These are phyloP conservation scores for Samsoniella hepiali DNA, from an alignment of 2,329 filamentous ascomycete genomes.

Conservation along the genomic window DNA sequence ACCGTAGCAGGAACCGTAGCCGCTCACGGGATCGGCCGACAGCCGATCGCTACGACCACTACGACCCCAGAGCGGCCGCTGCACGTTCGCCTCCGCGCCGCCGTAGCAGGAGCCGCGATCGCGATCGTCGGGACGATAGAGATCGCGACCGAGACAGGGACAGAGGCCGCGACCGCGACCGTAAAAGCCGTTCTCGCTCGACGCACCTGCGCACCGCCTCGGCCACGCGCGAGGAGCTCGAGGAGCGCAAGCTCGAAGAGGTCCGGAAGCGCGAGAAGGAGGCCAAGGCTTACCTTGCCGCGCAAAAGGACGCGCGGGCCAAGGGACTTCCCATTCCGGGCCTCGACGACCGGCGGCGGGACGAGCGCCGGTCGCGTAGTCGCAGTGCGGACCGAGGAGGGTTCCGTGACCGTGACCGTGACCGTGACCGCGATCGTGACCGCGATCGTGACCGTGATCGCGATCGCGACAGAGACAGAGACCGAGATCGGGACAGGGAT, in stretches of 20 bases:
- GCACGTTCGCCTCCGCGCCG: slow-evolving; percentile 23
- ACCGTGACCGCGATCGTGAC: slow-evolving; percentile 27
- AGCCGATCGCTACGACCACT: slow-evolving; percentile 29
- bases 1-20: slow-evolving; percentile 25
- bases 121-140: slow-evolving; percentile 17
- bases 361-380: slow-evolving; percentile 37
- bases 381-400: slow-evolving; percentile 26
- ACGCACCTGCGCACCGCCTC: slow-evolving; percentile 35
- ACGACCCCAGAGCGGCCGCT: slow-evolving; percentile 31
- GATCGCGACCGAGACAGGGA: slow-evolving; percentile 10
- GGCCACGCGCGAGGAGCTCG: slow-evolving; percentile 41
- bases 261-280: slow-evolving; percentile 29
- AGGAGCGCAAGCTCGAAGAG: slow-evolving; percentile 33
- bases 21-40: slow-evolving; percentile 26
- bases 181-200: slow-evolving; percentile 44
- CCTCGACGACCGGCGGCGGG: slow-evolving; percentile 50
- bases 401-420: slow-evolving; percentile 34
- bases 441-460: slow-evolving; percentile 25
- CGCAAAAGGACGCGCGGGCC: slow-evolving; percentile 57
- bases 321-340: slow-evolving; percentile 57
- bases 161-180: slow-evolving; percentile 30
- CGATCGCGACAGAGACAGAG: slow-evolving; percentile 35
- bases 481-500: slow-evolving; percentile 35
- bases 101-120: slow-evolving; percentile 28
- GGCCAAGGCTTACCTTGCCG: slow-evolving; percentile 61